Conservation (phyloP, 2,329 filamentous ascomycete species). For the Trichoderma pleuroti region DNA sequence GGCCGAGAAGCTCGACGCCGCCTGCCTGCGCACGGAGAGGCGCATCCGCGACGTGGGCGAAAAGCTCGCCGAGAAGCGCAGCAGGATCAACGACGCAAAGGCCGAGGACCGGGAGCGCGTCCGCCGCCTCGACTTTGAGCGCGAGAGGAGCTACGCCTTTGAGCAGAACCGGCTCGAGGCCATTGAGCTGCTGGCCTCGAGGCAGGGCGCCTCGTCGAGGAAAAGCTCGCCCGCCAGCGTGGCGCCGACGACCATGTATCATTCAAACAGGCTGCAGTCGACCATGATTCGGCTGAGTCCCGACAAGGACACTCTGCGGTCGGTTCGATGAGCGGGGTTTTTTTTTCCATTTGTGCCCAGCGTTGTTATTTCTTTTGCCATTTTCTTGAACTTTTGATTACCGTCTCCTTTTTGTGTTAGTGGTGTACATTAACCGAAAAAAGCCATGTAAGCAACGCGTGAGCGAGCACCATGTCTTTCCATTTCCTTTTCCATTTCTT, state of each 20-base stretch:
- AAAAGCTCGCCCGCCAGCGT: conserved; percentile 32
- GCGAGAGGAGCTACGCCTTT: conserved; percentile 48
- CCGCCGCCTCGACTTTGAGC: conserved; percentile 43
- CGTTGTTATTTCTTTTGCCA: background rate
- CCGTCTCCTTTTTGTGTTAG: background rate
- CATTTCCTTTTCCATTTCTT: background rate
- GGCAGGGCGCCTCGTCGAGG: conserved; percentile 26
- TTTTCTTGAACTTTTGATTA: background rate
- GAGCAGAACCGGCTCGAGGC: conserved; percentile 48
- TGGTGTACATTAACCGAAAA: background rate
- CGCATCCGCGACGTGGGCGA: conserved; percentile 40
- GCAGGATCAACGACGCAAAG: conserved; percentile 42
- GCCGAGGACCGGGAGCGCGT: conserved; percentile 44
- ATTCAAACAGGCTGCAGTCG: conserved; percentile 21
- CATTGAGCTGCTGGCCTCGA: conserved; percentile 37
- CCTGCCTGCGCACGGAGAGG: conserved; percentile 45
- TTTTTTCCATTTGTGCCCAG: background rate
- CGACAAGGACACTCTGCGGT: conserved; percentile 23
- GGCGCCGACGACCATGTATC: conserved; percentile 17
- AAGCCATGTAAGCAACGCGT: background rate
- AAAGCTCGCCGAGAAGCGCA: conserved; percentile 39
- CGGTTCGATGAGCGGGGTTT: conserved; percentile 9
- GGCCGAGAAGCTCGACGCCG: conserved; percentile 47
- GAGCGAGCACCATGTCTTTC: background rate
- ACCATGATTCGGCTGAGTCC: conserved; percentile 25